Evolutionary conservation across 2,329 filamentous ascomycete species (phyloP).

Genomic region (Drechslera avenae): DNA sequence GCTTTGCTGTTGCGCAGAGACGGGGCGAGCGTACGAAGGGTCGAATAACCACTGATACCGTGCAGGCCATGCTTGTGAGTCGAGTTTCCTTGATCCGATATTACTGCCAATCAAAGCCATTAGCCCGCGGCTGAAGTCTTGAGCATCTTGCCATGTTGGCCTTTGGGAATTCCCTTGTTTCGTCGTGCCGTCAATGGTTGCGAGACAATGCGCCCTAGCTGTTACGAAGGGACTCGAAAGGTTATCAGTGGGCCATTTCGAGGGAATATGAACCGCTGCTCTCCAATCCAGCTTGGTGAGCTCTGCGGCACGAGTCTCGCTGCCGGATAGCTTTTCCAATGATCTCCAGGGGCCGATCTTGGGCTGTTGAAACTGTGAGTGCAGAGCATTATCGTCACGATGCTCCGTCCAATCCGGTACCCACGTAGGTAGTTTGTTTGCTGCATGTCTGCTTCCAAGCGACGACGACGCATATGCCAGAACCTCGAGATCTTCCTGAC

Average conservation of each 20-base stretch:
- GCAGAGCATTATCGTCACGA: constrained; percentile 3
- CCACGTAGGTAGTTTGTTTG: constrained; percentile 12
- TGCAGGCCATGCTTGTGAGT: constrained; percentile 9
- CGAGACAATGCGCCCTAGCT: constrained; percentile 16
- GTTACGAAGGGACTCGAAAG: constrained; percentile 1
- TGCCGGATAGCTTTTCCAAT: constrained; percentile 8
- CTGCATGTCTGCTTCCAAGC: background rate
- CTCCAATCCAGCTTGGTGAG: constrained; percentile 6
- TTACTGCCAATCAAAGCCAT: background rate
- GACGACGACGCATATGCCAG: constrained; percentile 13
- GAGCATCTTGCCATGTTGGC: constrained; percentile 6
- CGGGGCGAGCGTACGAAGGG: background rate
- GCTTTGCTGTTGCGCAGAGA: background rate
- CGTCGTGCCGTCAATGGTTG: constrained; percentile 9
- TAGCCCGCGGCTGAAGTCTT: constrained; percentile 4
- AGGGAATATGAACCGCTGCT: constrained; percentile 5
- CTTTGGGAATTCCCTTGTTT: background rate
- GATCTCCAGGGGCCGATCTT: constrained; percentile 18
- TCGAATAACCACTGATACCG: constrained; percentile 15
- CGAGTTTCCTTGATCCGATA: background rate
- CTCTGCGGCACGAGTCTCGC: background rate
- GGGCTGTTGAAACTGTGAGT: constrained; percentile 9
- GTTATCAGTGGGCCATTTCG: background rate
- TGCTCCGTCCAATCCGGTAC: constrained; percentile 16
- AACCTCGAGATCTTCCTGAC: constrained; percentile 15